Base-by-base conservation (phyloP, 1,284 basidiomycete genomes). In the Spongiforma sp. region DNA sequence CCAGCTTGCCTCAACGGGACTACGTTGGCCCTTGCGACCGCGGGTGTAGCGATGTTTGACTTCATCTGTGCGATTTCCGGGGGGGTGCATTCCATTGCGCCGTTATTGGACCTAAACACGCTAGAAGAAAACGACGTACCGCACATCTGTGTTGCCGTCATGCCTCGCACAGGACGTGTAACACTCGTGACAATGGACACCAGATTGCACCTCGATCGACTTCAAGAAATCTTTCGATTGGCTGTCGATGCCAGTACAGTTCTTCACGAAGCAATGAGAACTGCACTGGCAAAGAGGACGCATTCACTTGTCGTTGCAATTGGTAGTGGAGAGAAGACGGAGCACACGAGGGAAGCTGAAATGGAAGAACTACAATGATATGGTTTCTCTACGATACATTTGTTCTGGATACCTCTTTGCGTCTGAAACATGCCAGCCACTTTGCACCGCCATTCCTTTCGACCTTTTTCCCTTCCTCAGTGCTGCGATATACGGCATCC, bases 391-490 rank as follows among this genome's bases (percentile, higher is more conserved):
- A 63, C 26, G 10, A 52, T 52, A 60, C 41, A 39, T 21, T 61
- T 62, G 65, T 65, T 67, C 70, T 79, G 63, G 66, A 69, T 3
- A n/a, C 78, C 71, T 87, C 82, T 64, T 89, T 83, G 69, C 91
- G 83, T 69, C 86, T 82, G 76, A 94, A 96, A 75, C 93, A 94
- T 15, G 93, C 93, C 37, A 95, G 82, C 88, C 87, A 98, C 79
- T 98, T 98, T 61, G 93, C 86, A 32, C 96, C 96, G 37, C 86
- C 83, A 75, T 98, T 99, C 72, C 97, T 83, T 77, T 95, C 93
- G 2, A 99, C 98, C 79, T 99, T 99, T 79, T 92, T 95, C 4
- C 96, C 97, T 79, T 98, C 96, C 78, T 99, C 98, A 7, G 98
- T 99, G 65, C 90, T 90, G 34, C 81, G 88, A 78, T 87, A 89